Evolutionary conservation across 192 early-diverging fungal species (phyloP).

Genomic region (Backusella australiensis): DNA sequence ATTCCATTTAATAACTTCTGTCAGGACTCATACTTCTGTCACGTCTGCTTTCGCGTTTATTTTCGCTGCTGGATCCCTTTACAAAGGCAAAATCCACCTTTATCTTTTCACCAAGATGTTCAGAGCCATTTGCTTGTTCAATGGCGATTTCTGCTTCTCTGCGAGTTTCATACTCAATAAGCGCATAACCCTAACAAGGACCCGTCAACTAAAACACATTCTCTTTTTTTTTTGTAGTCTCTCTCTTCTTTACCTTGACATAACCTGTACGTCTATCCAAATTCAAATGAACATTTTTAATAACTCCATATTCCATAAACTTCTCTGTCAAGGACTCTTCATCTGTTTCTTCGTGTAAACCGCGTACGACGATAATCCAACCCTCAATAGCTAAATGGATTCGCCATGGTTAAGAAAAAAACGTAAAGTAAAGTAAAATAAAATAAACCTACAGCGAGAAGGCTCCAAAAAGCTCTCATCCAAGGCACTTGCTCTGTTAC

Average conservation of each 20-base stretch:
- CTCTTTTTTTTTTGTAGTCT: neutral
- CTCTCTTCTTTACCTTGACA: slow-evolving; percentile 71
- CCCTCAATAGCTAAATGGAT: slow-evolving; percentile 73
- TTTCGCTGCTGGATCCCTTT: slow-evolving; percentile 33
- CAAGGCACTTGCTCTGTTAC: neutral
- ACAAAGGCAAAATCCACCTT: slow-evolving; percentile 90
- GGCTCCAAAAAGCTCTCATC: slow-evolving; percentile 14
- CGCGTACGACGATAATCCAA: slow-evolving; percentile 93
- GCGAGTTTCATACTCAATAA: slow-evolving; percentile 82
- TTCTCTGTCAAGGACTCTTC: slow-evolving; percentile 88
- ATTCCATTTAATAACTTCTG: neutral
- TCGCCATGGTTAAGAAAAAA: neutral
- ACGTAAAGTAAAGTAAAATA: neutral
- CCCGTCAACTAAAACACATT: neutral
- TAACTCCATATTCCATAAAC: slow-evolving; percentile 88
- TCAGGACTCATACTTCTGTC: slow-evolving; percentile 21
- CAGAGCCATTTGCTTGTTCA: slow-evolving; percentile 64
- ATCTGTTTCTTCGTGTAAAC: slow-evolving; percentile 91
- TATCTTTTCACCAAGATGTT: slow-evolving; percentile 73
- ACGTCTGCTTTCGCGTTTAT: slow-evolving; percentile 28
- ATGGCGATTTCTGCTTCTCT: slow-evolving; percentile 84
- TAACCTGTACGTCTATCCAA: slow-evolving; percentile 93
- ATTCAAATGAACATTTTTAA: slow-evolving; percentile 90
- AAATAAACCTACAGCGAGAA: slow-evolving; percentile 17
- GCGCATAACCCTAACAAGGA: slow-evolving; percentile 82